phyloP scores from a whole-genome alignment of 805 yeast genomes.

The Suhomyces xylopsoci region DNA sequence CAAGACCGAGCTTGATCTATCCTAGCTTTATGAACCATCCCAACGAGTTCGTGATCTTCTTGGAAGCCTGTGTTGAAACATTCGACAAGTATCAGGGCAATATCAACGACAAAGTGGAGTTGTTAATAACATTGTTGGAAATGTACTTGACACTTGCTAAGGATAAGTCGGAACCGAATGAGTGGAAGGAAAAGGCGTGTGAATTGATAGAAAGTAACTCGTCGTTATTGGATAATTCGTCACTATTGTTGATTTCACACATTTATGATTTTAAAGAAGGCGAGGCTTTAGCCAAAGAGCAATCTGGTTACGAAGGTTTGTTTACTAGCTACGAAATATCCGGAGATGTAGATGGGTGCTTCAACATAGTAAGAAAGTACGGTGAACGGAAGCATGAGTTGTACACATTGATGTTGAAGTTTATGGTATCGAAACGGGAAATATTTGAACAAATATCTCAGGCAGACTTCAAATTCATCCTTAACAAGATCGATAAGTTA shows the following conservation, averaged over 20 bases:
- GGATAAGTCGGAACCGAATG: constrained; percentile 17
- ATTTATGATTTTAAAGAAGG: constrained; percentile 53
- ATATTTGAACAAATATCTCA: constrained; percentile 53
- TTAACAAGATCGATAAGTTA: constrained; percentile 50
- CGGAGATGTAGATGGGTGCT: constrained; percentile 55
- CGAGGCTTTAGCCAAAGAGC: constrained; percentile 39
- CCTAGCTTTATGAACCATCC: constrained; percentile 85
- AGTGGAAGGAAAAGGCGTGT: constrained; percentile 69
- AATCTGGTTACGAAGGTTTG: constrained; percentile 49
- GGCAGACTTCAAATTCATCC: constrained; percentile 43
- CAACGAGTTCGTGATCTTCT: constrained; percentile 81
- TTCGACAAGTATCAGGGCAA: constrained; percentile 75
- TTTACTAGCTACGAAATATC: constrained; percentile 64
- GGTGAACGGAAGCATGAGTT: constrained; percentile 64
- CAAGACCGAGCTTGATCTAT: constrained; percentile 82
- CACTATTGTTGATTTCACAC: constrained; percentile 55
- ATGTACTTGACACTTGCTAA: constrained; percentile 64
- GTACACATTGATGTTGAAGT: constrained; percentile 61
- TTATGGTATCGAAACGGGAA: constrained; percentile 54
- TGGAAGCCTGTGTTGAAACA: constrained; percentile 85
- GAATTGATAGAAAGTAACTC: constrained; percentile 47
- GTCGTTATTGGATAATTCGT: constrained; percentile 51
- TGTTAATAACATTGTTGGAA: constrained; percentile 77
- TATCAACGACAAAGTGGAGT: constrained; percentile 63
- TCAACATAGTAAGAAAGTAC: constrained; percentile 53